Conservation (phyloP, 2,329 filamentous ascomycete genomes). For the Penicillium occitanis region DNA sequence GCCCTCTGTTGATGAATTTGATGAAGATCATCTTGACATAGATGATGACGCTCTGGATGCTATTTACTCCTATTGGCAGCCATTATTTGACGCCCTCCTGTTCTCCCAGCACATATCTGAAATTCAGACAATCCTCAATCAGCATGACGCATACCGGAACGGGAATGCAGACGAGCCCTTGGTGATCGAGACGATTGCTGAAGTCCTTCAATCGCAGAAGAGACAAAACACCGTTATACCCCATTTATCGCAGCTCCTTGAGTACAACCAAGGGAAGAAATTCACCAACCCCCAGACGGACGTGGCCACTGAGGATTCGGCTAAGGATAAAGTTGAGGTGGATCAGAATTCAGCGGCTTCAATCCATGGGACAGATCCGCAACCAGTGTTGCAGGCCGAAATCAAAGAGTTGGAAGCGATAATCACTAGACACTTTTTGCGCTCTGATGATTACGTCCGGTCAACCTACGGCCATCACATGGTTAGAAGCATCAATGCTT, state of each 20-base stretch:
- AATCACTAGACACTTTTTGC: background rate
- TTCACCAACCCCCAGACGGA: background rate
- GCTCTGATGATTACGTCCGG: slow-evolving; percentile 4
- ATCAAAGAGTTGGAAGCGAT: slow-evolving; percentile 8
- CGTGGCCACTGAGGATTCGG: background rate
- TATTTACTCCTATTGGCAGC: slow-evolving; percentile 3
- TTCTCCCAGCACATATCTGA: slow-evolving; percentile 6
- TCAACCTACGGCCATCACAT: slow-evolving; percentile 15
- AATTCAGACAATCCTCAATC: slow-evolving; percentile 8
- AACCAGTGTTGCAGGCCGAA: background rate
- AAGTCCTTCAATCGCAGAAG: background rate
- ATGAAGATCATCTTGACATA: slow-evolving; percentile 24
- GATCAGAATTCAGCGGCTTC: background rate
- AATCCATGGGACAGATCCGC: background rate
- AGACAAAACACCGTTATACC: background rate
- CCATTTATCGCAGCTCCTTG: slow-evolving; percentile 1
- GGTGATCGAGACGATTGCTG: background rate
- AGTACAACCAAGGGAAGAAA: background rate
- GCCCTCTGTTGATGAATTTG: slow-evolving; percentile 34
- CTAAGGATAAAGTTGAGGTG: background rate
- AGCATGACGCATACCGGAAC: background rate
- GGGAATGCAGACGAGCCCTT: background rate
- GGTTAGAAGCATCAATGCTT: slow-evolving; percentile 4
- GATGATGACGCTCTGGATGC: slow-evolving; percentile 18
- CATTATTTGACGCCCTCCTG: background rate